Base-by-base conservation (phyloP, 768 basidiomycete genomes). In the Clathrus columnatus region DNA sequence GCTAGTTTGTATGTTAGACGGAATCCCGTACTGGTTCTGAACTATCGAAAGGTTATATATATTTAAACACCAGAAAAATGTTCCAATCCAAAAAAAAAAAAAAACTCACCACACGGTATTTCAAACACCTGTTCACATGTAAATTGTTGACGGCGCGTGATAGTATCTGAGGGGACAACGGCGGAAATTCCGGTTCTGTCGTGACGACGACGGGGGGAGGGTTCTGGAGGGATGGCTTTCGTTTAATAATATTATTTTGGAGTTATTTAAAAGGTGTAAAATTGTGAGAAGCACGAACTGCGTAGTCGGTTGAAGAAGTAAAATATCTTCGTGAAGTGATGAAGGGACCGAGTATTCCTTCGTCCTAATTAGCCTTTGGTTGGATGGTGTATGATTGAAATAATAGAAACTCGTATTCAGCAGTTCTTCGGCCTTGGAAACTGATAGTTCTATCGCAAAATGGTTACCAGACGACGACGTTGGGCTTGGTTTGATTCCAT, bases 301-400 rank as follows among this genome's bases (percentile, higher is more conserved):
- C 61, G 63, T 56, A 18, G 59, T 61, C 1, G 69, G 69, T 50
- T 69, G 67, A 16, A 74, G 60, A 8, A 67, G 46, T 24, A 66
- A 59, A 51, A 74, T 59, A 48, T 69, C 64, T 1, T 57, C 58
- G 32, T 62, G 54, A 6, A 74, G 63, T 11, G 62, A 61, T 16
- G 60, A 46, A 4, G 72, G 73, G 29, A 74, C n/a, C n/a, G n/a
- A n/a, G n/a, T n/a, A n/a, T n/a, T n/a, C n/a, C n/a, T n/a, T n/a
- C n/a, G n/a, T n/a, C 59, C 10, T 71, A 71, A 61, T 71, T 71
- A 14, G 60, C 55, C 18, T 72, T 65, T 3, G 72, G 72, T 43
- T 71, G 67, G 29, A 73, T 59, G 28, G 61, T 58, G 23, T 61
- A 44, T 73, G 69, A 32, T 57, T 63, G 63, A 70, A 74, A 10